Evolutionary conservation across 345 rosid species (phyloP).

Genomic region (Camelina neglecta): DNA sequence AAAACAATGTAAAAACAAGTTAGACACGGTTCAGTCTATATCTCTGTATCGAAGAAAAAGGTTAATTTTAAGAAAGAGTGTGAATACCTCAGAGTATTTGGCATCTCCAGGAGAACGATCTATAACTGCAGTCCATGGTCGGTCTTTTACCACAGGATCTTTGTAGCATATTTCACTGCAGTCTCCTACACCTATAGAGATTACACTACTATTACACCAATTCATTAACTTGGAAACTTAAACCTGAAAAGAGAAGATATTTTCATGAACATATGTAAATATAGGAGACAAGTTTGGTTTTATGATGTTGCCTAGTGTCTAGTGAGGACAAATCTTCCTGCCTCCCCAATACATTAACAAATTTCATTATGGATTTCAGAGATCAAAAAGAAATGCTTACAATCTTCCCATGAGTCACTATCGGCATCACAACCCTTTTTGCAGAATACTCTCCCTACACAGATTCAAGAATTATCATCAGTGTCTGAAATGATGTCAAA

Average conservation of each 20-base stretch:
- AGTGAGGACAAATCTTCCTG: not conserved
- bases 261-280: slow-evolving; percentile 20
- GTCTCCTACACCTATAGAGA: slow-evolving; percentile 65
- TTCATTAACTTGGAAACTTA: slow-evolving; percentile 22
- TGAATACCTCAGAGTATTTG: slow-evolving; percentile 69
- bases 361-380: not conserved
- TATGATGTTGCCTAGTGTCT: slow-evolving; percentile 1
- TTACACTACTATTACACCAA: slow-evolving; percentile 38
- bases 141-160: slow-evolving; percentile 95
- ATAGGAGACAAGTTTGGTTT: slow-evolving; percentile 19
- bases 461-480: slow-evolving; percentile 11
- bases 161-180: slow-evolving; percentile 92
- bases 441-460: slow-evolving; percentile 99
- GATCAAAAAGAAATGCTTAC: slow-evolving; percentile 55
- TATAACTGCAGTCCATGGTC: slow-evolving; percentile 86
- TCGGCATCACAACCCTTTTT: slow-evolving; percentile 88
- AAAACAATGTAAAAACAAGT: not conserved
- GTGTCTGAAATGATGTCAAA: slow-evolving; percentile 9
- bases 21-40: not conserved
- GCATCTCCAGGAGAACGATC: slow-evolving; percentile 95
- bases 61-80: not conserved
- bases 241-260: slow-evolving; percentile 26
- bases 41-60: slow-evolving; percentile 1
- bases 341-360: not conserved
- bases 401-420: slow-evolving; percentile 93